Base-by-base conservation (phyloP, 331 rosid genomes). In the Telfairia occidentalis region DNA sequence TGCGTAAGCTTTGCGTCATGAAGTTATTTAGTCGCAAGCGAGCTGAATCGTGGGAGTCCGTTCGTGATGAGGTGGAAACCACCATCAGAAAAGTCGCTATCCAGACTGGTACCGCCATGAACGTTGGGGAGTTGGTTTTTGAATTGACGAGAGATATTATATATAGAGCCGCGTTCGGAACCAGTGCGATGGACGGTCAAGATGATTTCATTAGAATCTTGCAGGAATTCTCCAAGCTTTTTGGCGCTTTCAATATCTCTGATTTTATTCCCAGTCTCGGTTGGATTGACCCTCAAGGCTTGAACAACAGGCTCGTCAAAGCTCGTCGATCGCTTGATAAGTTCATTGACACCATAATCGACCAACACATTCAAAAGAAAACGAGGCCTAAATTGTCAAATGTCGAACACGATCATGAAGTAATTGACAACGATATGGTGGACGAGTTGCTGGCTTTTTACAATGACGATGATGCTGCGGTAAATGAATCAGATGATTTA, bases 1-100 rank as follows among this genome's bases (percentile, higher is more conserved):
- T 94, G 98, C 75, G 98, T 0, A 94, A 94, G 86, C 83, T 94
- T 2, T 94, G 98, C 38, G 98, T 94, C 60, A 86, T 91, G 89
- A 89, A 89, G 77, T 90, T 94, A 10, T 94, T 94, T 72, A 86
- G 97, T 81, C 96, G 98, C 16, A 89, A 85, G 28, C 87, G 96
- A 0, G 92, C 89, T 0, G 96, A 94, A 88, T 94, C 98, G 0
- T 94, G 98, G 98, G 77, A 77, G 35, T 91, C 98, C 0, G 95
- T 94, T 0, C 81, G 92, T 2, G 92, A 91, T 10, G 96, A 89
- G 66, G 95, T 94, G 2, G 96, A 91, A 32, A 21, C 10, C 0
- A 78, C 81, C 0, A 71, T 94, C 2, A 32, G 79, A 0, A 2
- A 19, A 7, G 82, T 91, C 23, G 69, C 59, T 0, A 29, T 3